Evolutionary conservation across 1,284 basidiomycete genomes (phyloP), one percentile per base, ranked within the genome.

Genomic region (Cryptococcus jaspeensis): DNA sequence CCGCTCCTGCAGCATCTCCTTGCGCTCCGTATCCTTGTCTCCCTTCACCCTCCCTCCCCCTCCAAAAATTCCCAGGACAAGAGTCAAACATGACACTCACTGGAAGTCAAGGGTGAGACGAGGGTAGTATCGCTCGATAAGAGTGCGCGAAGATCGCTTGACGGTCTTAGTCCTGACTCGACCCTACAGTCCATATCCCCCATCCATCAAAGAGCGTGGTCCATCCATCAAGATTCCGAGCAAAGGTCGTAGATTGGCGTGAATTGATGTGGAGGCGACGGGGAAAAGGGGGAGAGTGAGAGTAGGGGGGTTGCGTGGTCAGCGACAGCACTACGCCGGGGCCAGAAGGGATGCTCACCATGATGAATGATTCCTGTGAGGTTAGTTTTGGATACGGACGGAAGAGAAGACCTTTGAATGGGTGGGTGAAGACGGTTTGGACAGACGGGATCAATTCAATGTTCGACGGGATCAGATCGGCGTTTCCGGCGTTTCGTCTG

Each of bases 111-210:
- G 88, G 63, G 92, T 95, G 71, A 96, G 86, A 73, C 92, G 89
- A 68, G 92, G 92, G 83, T 94, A 95, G 85, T 98, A 99, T 85
- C 98, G 97, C 87, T 99, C 95, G 78, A 99, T 99, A 82, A 99
- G 87, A 74, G 96, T 92, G 70, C 95, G 89, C 71, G 94, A 95
- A 77, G 95, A 95, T 83, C 95, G 91, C 87, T 99, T 99, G 80
- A 94, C 95, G 70, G 95, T 99, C 85, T 99, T 99, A 75, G 95
- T 99, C 78, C 95, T 91, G 83, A 99, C 95, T 77, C 95, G 93
- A 82, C 96, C 96, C 95, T 97, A 81, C 52, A 56, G 48, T 50
- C 22, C 46, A 15, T 36, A 44, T 38, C 22, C 23, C 40, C 18
- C 23, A 12, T 23, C 41, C 41, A 43, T 18, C 41, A 9, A 43